Base-by-base conservation (phyloP, 208 protist species). In the Trypanosoma cruzi region DNA sequence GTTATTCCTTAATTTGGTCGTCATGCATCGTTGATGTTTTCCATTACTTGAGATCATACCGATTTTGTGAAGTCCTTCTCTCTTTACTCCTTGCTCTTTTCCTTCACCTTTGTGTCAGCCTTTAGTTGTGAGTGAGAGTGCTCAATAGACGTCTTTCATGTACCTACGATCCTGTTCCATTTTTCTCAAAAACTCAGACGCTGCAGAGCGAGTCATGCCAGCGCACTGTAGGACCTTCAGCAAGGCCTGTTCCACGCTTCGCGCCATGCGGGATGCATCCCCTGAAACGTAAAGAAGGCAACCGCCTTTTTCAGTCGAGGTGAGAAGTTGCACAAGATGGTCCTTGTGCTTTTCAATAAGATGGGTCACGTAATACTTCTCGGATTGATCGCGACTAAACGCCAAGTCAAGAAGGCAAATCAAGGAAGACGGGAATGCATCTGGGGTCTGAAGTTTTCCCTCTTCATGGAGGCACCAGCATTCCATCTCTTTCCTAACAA, bases 91-190 rank as follows among this genome's bases (percentile, higher is more conserved):
- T n/a, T n/a, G n/a, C n/a, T n/a, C n/a, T 34, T 46, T 11, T 24
- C 11, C 36, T 40, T 40, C 36, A 13, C 36, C 36, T 40, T 40
- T 40, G 4, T 40, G 11, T 40, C 11, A n/a, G n/a, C n/a, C n/a
- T n/a, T n/a, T n/a, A n/a, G n/a, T n/a, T n/a, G n/a, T n/a, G n/a
- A n/a, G n/a, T n/a, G n/a, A n/a, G n/a, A n/a, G 55, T 18, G 22
- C 0, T 81, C 70, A 94, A 71, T 94, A 99, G 11, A 98, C 93
- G 69, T 99, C 97, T 62, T 97, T 94, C 44, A 95, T 69, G 62
- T 95, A 98, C 31, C 93, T 82, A n/a, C 75, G 69, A 22, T 86
- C 76, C 6, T 48, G 67, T 54, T 92, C 81, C 80, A 98, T 88
- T 40, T 84, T 86, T 10, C 75, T 48, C 55, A 98, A 73, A 58